Base-by-base conservation (phyloP, 306 rosid genomes). In the Hylodesmum podocarpum region DNA sequence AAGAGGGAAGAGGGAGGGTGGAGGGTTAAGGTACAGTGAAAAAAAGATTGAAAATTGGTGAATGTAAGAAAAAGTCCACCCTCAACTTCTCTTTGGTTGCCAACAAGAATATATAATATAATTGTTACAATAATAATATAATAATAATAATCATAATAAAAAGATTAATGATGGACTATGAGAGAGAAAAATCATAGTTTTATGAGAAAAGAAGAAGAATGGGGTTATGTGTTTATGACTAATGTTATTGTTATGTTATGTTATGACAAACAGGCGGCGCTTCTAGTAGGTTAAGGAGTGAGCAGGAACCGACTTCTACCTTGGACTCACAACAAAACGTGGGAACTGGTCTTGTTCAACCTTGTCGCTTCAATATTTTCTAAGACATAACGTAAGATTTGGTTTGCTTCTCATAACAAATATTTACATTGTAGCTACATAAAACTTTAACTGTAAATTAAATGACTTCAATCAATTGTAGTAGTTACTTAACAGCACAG, bases 11-110 rank as follows among this genome's bases (percentile, higher is more conserved):
- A 18, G 50, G 43, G 51, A 21, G 66, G 13, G 13, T 6, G 6
- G 8, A 5, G 34, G 49, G 25, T 64, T 63, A 1, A 3, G 72
- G 81, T 78, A 49, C 47, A n/a, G n/a, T 49, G 78, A 76, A 49
- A 61, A 66, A 73, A 51, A 73, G 83, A 58, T 72, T 80, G 85
- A 51, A 81, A 74, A 22, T n/a, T 21, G 29, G 58, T 65, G 81
- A 84, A n/a, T n/a, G n/a, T n/a, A n/a, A 81, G 78, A 61, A 73
- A 72, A 81, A 74, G 81, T 81, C 88, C 72, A 73, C 62, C 65
- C 68, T 73, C 76, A 78, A 67, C 49, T 16, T 37, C 55, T 50
- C 31, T 66, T 66, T 66, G 80, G 76, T 34, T 36, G 77, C 58
- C 43, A 77, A 66, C 43, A 77, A 66, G 49, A 61, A 43, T 40